These are phyloP conservation scores for Backusella australiensis DNA, from an alignment of 192 early-diverging fungal species.

Conservation along the genomic window DNA sequence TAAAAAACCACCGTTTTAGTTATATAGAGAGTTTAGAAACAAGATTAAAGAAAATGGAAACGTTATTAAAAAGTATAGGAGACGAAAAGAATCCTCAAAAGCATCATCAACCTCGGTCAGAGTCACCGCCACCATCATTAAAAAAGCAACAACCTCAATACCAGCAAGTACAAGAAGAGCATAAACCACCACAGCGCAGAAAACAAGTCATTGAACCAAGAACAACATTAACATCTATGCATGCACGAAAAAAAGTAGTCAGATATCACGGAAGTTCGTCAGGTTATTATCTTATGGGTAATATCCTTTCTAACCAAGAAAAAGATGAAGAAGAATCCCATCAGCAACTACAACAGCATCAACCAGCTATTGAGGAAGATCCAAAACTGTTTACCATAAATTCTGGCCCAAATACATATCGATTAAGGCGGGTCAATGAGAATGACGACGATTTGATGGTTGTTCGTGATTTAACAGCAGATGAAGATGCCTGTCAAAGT, in stretches of 20 bases:
- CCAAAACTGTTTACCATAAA: background rate
- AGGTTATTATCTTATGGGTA: constrained; percentile 29
- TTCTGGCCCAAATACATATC: constrained; percentile 3
- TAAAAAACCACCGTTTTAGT: background rate
- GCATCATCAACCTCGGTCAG: background rate
- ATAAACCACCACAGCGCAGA: background rate
- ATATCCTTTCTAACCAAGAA: constrained; percentile 15
- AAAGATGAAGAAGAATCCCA: background rate
- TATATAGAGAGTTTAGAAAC: constrained; percentile 35
- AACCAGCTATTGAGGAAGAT: background rate
- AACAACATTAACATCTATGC: background rate
- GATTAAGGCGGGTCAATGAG: constrained; percentile 17
- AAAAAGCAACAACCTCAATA: background rate
- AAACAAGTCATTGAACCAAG: background rate
- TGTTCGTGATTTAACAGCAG: constrained; percentile 19
- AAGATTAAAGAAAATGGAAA: constrained; percentile 32
- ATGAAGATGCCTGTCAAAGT: constrained; percentile 11
- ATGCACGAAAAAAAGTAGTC: constrained; percentile 19
- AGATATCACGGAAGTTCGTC: constrained; percentile 35
- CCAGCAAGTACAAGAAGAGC: background rate
- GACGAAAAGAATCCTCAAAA: background rate
- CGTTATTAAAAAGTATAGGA: constrained; percentile 15
- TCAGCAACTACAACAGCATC: background rate
- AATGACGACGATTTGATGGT: constrained; percentile 31
- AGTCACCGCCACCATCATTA: background rate